phyloP scores from a whole-genome alignment of 495 filamentous ascomycete species.

The Thermothielavioides terrestris region DNA sequence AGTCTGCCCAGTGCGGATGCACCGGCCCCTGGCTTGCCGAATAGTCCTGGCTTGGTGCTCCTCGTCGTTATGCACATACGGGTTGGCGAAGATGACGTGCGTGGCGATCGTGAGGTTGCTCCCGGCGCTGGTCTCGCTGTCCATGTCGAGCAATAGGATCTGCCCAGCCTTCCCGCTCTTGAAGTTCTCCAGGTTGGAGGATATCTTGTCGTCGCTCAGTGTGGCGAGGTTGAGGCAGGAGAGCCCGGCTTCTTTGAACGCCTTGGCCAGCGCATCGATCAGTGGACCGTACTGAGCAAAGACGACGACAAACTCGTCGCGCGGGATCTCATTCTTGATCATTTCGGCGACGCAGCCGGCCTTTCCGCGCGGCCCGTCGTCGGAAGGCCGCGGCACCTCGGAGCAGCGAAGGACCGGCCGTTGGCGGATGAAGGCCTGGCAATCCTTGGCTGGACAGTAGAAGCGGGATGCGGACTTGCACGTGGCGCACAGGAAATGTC shows the following conservation, averaged over 20 bases:
- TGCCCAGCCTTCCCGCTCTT: constrained; percentile 23
- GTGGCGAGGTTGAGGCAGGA: constrained; percentile 7
- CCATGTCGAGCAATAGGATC: constrained; percentile 59
- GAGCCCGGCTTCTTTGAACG: constrained; percentile 13
- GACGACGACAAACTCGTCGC: constrained; percentile 22
- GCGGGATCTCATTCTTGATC: constrained; percentile 12
- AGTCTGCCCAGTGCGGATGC: constrained; percentile 58
- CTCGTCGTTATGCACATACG: constrained; percentile 43
- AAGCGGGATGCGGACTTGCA: constrained; percentile 14
- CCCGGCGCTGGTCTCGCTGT: constrained; percentile 57
- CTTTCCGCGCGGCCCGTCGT: constrained; percentile 12
- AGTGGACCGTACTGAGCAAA: constrained; percentile 28
- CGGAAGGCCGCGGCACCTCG: not conserved
- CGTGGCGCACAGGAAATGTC: constrained; percentile 26
- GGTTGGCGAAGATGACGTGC: constrained; percentile 67
- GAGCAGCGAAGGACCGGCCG: constrained; percentile 12
- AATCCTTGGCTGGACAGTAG: constrained; percentile 10
- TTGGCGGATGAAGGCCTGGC: not conserved
- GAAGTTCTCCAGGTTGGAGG: constrained; percentile 18
- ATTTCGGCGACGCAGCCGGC: constrained; percentile 16
- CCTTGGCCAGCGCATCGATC: constrained; percentile 12
- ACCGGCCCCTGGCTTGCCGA: constrained; percentile 65
- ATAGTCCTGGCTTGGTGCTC: constrained; percentile 52
- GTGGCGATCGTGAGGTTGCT: constrained; percentile 66
- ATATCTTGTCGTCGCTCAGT: not conserved